Evolutionary conservation across 2,329 filamentous ascomycete species (phyloP).

Genomic region (Trichoderma sp.): DNA sequence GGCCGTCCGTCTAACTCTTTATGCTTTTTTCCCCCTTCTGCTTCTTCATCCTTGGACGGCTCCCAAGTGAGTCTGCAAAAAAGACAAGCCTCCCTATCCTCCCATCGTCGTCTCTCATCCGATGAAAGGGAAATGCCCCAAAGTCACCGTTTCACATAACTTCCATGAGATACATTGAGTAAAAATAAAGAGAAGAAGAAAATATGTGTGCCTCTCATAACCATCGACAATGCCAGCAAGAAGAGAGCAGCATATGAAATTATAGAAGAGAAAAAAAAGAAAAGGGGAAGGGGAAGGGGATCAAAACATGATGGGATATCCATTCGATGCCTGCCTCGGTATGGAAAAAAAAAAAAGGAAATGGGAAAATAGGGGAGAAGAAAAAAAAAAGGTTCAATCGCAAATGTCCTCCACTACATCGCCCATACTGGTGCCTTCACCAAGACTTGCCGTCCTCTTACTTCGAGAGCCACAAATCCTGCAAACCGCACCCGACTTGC

Average conservation of each 20-base stretch:
- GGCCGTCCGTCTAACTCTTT: slow-evolving; percentile 1
- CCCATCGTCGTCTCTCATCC: background rate
- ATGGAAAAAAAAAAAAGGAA: background rate
- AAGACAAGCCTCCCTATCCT: background rate
- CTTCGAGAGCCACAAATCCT: slow-evolving; percentile 73
- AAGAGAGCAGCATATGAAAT: background rate
- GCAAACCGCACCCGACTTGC: slow-evolving; percentile 68
- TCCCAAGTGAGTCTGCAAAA: slow-evolving; percentile 5
- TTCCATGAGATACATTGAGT: background rate
- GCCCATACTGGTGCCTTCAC: slow-evolving; percentile 76
- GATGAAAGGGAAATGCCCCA: background rate
- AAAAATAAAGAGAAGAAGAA: background rate
- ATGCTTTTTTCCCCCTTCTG: background rate
- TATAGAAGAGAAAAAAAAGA: background rate
- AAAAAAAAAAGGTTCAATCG: background rate
- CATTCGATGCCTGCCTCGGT: background rate
- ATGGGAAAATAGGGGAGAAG: too few species aligned
- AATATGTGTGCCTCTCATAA: background rate
- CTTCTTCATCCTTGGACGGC: background rate
- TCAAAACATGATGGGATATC: background rate
- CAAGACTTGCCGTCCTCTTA: slow-evolving; percentile 73
- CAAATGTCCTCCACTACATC: slow-evolving; percentile 34
- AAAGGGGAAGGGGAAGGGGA: background rate
- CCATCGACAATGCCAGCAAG: background rate
- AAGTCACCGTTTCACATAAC: background rate